These are phyloP conservation scores for Paxillus involutus DNA, from an alignment of 768 basidiomycete species.

Conservation along the genomic window DNA sequence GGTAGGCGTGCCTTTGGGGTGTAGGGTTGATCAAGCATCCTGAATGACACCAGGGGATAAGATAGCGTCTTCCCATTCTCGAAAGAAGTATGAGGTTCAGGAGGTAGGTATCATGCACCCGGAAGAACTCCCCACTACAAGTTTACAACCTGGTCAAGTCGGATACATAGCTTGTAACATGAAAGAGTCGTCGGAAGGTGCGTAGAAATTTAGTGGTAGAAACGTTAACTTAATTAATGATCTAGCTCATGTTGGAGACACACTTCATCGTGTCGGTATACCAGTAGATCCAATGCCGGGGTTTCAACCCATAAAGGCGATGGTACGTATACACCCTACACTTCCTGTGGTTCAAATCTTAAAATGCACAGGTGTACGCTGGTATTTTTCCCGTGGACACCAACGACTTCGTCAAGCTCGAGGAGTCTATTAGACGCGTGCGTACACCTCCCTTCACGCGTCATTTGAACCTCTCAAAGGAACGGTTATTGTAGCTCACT, in stretches of 20 bases:
- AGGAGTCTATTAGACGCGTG: slow-evolving; percentile 93
- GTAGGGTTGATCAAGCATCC: neutral
- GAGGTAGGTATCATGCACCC: slow-evolving; percentile 91
- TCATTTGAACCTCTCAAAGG: slow-evolving; percentile 6
- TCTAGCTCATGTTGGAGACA: slow-evolving; percentile 92
- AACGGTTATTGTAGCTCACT: slow-evolving; percentile 53
- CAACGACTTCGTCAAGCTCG: slow-evolving; percentile 88
- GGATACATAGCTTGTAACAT: slow-evolving; percentile 94
- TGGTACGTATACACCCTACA: slow-evolving; percentile 51
- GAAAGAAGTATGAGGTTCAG: slow-evolving; percentile 85
- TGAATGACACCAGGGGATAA: slow-evolving; percentile 69
- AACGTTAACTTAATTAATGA: slow-evolving; percentile 2
- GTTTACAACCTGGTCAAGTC: slow-evolving; percentile 76
- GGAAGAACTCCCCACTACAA: slow-evolving; percentile 73
- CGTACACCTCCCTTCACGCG: slow-evolving; percentile 18
- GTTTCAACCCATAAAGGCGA: slow-evolving; percentile 90
- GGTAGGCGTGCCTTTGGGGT: neutral
- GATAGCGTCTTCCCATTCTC: slow-evolving; percentile 80
- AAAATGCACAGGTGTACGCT: slow-evolving; percentile 71
- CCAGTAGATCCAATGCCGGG: slow-evolving; percentile 83
- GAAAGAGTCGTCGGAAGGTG: slow-evolving; percentile 95
- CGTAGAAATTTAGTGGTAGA: neutral
- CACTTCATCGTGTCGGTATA: slow-evolving; percentile 73
- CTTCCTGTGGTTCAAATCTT: neutral
- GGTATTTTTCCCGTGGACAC: slow-evolving; percentile 93